Conservation (phyloP, 1,139 yeast species). For the Scheffersomyces illinoinensis region DNA sequence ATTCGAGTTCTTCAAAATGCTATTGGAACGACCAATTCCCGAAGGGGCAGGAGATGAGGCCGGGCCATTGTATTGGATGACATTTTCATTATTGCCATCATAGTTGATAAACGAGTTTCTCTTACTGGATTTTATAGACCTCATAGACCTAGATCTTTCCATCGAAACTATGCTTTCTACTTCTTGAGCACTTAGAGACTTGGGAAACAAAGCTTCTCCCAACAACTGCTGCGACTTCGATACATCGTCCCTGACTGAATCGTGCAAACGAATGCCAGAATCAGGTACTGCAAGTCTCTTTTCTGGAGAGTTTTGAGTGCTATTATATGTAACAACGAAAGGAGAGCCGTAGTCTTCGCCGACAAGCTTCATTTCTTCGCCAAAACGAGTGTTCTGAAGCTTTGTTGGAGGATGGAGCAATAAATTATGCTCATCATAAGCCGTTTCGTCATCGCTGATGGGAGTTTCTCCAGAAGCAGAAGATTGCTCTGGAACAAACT, state of each 20-base stretch:
- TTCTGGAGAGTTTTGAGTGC: slow-evolving; percentile 1
- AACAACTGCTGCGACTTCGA: slow-evolving; percentile 16
- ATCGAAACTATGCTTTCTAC: slow-evolving; percentile 73
- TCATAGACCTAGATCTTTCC: slow-evolving; percentile 67
- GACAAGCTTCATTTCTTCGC: slow-evolving; percentile 30
- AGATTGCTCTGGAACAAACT: neutral
- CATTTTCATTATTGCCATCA: slow-evolving; percentile 50
- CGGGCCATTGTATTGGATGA: slow-evolving; percentile 33
- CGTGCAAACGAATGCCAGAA: neutral
- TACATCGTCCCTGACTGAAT: neutral
- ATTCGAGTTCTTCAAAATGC: slow-evolving; percentile 49
- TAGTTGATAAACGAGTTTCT: slow-evolving; percentile 47
- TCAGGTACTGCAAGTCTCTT: neutral
- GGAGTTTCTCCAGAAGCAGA: neutral
- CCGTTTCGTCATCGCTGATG: slow-evolving; percentile 7
- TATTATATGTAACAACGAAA: slow-evolving; percentile 26
- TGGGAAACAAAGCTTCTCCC: slow-evolving; percentile 75
- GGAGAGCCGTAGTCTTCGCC: slow-evolving; percentile 33
- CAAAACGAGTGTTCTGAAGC: slow-evolving; percentile 21
- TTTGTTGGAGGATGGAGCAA: slow-evolving; percentile 29
- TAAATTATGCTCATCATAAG: slow-evolving; percentile 26
- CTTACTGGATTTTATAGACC: slow-evolving; percentile 42
- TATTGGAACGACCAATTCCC: slow-evolving; percentile 44
- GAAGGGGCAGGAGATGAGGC: slow-evolving; percentile 10
- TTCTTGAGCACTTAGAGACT: slow-evolving; percentile 62